These are phyloP conservation scores for Carex myosuroides DNA, from an alignment of 176 grass and related monocot species.

Conservation along the genomic window DNA sequence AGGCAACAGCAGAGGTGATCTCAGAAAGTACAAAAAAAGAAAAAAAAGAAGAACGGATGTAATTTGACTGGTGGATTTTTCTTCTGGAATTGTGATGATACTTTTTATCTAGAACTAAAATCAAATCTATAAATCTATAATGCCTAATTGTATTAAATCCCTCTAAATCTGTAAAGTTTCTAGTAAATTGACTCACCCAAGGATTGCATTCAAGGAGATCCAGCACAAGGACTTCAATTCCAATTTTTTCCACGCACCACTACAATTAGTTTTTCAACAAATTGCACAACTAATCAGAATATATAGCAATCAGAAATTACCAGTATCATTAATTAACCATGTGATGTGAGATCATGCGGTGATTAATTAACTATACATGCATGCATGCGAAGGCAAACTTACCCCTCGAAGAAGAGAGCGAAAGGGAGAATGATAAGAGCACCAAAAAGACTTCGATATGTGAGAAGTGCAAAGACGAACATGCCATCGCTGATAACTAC, in stretches of 20 bases:
- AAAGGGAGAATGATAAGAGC: constrained; percentile 28
- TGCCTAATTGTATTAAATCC: neutral
- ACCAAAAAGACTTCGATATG: constrained; percentile 35
- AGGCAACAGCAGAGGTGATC: too few species aligned
- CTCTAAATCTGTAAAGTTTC: neutral
- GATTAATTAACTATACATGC: neutral
- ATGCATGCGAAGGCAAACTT: neutral
- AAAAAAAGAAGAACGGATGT: too few species aligned
- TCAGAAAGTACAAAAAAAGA: too few species aligned
- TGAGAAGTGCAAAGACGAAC: constrained; percentile 35
- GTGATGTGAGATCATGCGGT: neutral
- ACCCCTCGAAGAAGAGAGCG: constrained; percentile 26
- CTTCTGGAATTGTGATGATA: too few species aligned
- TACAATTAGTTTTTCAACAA: constrained; percentile 3
- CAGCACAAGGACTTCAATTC: constrained; percentile 27
- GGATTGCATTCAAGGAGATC: constrained; percentile 56
- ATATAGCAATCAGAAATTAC: neutral
- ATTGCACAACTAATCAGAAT: neutral
- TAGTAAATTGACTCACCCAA: constrained; percentile 27
- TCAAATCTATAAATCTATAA: too few species aligned
- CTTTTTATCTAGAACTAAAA: too few species aligned
- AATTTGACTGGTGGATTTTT: too few species aligned
- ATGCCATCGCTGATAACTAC: constrained; percentile 27
- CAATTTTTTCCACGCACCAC: constrained; percentile 38
- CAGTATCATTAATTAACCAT: neutral